Base-by-base conservation (phyloP, 495 filamentous ascomycete species). In the Penicillium taxi region DNA sequence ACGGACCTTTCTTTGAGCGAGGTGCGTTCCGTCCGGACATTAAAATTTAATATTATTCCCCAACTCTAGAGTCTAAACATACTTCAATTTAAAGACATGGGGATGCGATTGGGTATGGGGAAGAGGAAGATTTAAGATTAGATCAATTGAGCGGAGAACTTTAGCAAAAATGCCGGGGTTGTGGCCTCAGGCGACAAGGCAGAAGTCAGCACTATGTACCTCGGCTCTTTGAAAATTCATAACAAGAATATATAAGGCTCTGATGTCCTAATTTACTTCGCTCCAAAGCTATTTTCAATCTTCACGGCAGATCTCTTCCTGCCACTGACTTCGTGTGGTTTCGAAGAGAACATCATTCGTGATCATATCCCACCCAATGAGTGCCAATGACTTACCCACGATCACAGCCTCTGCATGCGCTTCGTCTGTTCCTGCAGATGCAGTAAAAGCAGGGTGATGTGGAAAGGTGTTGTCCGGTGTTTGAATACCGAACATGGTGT, bases 401-500 rank as follows among this genome's bases (percentile, higher is more conserved):
- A 70, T 54, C 27, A 78, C 42, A 20, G 71, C 69, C 28, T 66
- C 58, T 11, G 50, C 52, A 50, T 77, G 75, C 2, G 75, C 71
- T 30, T 56, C 59, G 33, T 57, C 63, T 0, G 72, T 81, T 9
- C 75, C 71, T 2, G 76, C 71, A 0, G 73, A 68, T 9, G 60
- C 56, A 15, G 73, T 68, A 59, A 82, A 85, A 2, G 67, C 67
- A 0, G 75, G 72, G 44, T 67, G 79, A 48, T 85, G 80, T 9
- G 67, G 73, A n/a, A 66, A 70, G 2, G 56, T 60, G 0, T 63
- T 66, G 9, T 62, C 49, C 2, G 64, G 56, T 9, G 50, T 45
- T 0, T 55, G 56, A 31, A 86, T 81, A 4, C 58, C 59, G 42
- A 83, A 82, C 26, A 73, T 70, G 1, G 69, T 62, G 41, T 67